Conservation (phyloP, 2,329 filamentous ascomycete genomes). For the Xylariaceae sp. region DNA sequence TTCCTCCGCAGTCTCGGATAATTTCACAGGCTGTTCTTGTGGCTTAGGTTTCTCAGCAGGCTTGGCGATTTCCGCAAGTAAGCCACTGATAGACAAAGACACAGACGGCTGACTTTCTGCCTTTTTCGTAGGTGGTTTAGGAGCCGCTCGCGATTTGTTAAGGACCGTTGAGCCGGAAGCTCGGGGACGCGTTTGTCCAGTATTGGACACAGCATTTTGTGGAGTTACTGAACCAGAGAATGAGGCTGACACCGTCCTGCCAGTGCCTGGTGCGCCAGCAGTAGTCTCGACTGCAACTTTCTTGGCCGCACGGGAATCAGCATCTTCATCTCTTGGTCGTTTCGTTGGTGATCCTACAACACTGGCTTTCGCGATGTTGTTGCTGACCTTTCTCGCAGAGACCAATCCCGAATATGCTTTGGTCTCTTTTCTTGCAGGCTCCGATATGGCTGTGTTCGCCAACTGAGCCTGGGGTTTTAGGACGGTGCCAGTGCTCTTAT, state of each 20-base stretch:
- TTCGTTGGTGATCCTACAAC: conserved; percentile 37
- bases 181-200: conserved; percentile 30
- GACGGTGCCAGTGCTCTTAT: conserved; percentile 7
- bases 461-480: conserved; percentile 11
- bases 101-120: conserved; percentile 43
- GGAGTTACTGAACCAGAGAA: conserved; percentile 12
- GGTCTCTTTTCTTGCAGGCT: conserved; percentile 25
- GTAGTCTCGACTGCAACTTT: conserved; percentile 45
- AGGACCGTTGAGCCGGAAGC: conserved; percentile 48
- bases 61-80: conserved; percentile 58
- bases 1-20: conserved; percentile 71
- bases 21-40: conserved; percentile 51
- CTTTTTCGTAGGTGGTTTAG: conserved; percentile 52
- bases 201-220: conserved; percentile 21
- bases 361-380: conserved; percentile 24
- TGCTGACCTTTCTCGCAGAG: conserved; percentile 38
- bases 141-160: conserved; percentile 53
- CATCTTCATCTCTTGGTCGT: conserved; percentile 48
- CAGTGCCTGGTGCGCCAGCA: conserved; percentile 41
- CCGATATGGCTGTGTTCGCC: conserved; percentile 1
- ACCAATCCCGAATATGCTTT: conserved; percentile 37
- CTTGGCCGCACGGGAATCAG: conserved; percentile 45
- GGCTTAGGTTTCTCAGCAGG: conserved; percentile 56
- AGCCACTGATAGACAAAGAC: conserved; percentile 58
- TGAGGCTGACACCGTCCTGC: conserved; percentile 35